These are phyloP conservation scores for Tricholoma bakamatsutake DNA, from an alignment of 768 basidiomycete genomes.

Conservation along the genomic window DNA sequence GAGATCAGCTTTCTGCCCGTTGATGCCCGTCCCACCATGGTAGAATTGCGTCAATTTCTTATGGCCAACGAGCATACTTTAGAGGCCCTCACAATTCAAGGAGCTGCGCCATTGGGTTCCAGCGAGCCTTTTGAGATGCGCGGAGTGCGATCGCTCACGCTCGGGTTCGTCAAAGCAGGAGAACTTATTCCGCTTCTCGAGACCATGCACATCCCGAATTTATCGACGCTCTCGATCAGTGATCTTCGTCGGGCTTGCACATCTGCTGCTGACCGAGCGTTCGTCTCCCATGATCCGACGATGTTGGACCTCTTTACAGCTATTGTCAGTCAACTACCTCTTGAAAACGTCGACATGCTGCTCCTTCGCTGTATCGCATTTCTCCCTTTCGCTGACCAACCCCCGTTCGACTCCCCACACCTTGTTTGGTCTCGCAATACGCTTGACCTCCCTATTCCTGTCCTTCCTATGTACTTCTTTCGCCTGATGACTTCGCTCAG, in stretches of 20 bases:
- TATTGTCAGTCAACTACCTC: conserved; percentile 1
- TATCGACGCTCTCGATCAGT: conserved; percentile 1
- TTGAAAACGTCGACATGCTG: conserved; percentile 2
- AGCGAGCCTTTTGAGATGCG: not conserved
- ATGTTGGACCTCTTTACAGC: not conserved
- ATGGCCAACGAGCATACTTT: not conserved
- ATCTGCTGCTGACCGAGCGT: not conserved
- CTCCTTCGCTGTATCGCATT: conserved; percentile 4
- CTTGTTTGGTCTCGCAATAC: not conserved
- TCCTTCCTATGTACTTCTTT: conserved; percentile 4
- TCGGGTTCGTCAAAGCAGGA: not conserved
- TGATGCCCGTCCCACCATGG: not conserved
- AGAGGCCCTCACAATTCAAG: not conserved
- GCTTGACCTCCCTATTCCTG: not conserved
- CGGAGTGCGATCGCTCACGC: conserved; percentile 1
- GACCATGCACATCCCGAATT: conserved; percentile 4
- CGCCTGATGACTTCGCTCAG: conserved; percentile 5
- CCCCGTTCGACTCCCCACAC: not conserved
- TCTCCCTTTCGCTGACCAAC: not conserved
- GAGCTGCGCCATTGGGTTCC: not conserved
- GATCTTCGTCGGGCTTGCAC: not conserved
- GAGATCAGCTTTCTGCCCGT: not conserved
- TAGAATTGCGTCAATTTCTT: not conserved
- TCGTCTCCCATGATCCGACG: not conserved
- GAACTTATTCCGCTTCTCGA: conserved; percentile 1